Evolutionary conservation across 1,284 basidiomycete genomes (phyloP).

Genomic region (Ganoderma meredithae): DNA sequence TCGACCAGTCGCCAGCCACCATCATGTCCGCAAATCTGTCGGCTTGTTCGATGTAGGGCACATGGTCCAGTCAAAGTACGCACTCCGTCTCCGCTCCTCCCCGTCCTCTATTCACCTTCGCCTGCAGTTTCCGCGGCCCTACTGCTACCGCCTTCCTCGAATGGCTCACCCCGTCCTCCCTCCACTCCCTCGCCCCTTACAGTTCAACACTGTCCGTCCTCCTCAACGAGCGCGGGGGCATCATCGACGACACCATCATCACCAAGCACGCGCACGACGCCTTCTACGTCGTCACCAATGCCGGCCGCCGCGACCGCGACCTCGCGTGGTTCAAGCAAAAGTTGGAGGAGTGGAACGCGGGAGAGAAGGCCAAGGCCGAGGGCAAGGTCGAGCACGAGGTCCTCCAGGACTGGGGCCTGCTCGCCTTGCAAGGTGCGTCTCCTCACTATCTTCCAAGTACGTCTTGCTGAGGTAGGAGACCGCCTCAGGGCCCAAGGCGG

Average conservation of each 20-base stretch:
- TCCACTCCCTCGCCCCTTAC: slow-evolving; percentile 73
- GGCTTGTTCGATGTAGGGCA: slow-evolving; percentile 98
- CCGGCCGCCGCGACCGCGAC: slow-evolving; percentile 86
- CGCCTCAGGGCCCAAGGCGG: slow-evolving; percentile 82
- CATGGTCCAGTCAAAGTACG: slow-evolving; percentile 91
- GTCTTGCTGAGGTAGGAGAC: background rate
- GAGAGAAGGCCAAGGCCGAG: slow-evolving; percentile 51
- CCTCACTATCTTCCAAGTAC: background rate
- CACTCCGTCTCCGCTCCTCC: slow-evolving; percentile 15
- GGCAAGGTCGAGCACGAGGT: slow-evolving; percentile 83
- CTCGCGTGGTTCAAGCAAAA: slow-evolving; percentile 79
- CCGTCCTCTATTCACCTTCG: slow-evolving; percentile 13
- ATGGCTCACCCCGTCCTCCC: slow-evolving; percentile 85
- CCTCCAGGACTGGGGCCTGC: slow-evolving; percentile 86
- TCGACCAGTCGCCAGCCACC: slow-evolving; percentile 84
- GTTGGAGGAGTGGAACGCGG: slow-evolving; percentile 79
- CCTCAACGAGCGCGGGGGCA: slow-evolving; percentile 90
- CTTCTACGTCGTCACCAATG: slow-evolving; percentile 98
- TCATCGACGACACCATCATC: slow-evolving; percentile 93
- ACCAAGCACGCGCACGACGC: slow-evolving; percentile 83
- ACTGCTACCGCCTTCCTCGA: slow-evolving; percentile 83
- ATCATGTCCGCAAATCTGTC: slow-evolving; percentile 84
- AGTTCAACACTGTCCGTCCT: slow-evolving; percentile 87
- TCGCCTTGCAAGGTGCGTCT: slow-evolving; percentile 85
- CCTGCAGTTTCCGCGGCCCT: slow-evolving; percentile 73